A percentile compares a stretch with the other conserved stretches of the same genome.
phyloP scores from a whole-genome alignment of 495 filamentous ascomycete species.

The Bryoglossum gracile region DNA sequence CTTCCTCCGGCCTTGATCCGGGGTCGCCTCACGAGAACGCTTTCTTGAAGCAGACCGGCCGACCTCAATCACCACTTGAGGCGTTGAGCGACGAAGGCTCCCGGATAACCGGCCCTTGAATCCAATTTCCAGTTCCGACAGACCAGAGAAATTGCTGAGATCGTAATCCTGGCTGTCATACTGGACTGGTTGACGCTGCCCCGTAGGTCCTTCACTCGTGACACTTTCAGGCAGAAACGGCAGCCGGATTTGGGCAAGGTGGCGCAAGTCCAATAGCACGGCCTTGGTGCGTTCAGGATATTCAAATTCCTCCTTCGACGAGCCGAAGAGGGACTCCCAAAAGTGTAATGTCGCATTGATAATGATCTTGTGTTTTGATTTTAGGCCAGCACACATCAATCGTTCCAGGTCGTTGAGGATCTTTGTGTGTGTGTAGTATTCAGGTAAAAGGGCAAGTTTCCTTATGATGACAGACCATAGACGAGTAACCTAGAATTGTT shows the following conservation, averaged over 20 bases:
- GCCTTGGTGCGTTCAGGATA: constrained; percentile 41
- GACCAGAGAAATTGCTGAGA: background rate
- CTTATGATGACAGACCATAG: constrained; percentile 40
- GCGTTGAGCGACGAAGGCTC: constrained; percentile 10
- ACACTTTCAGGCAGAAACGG: constrained; percentile 37
- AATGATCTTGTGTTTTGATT: constrained; percentile 44
- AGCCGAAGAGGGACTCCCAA: constrained; percentile 56
- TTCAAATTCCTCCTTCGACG: constrained; percentile 26
- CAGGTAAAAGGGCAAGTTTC: background rate
- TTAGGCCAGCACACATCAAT: constrained; percentile 50
- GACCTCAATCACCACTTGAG: constrained; percentile 19
- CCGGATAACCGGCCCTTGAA: background rate
- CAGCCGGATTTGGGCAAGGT: constrained; percentile 38
- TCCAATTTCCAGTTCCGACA: background rate
- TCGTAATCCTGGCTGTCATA: constrained; percentile 18
- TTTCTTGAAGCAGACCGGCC: constrained; percentile 23
- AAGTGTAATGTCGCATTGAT: constrained; percentile 47
- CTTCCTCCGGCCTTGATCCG: constrained; percentile 20
- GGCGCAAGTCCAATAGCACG: constrained; percentile 40
- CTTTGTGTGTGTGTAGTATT: constrained; percentile 24
- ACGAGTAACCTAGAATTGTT: constrained; percentile 22
- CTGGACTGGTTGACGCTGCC: constrained; percentile 15
- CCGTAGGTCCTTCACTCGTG: constrained; percentile 23
- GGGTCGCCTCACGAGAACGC: constrained; percentile 26
- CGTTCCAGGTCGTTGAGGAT: constrained; percentile 41